Evolutionary conservation across 768 basidiomycete genomes (phyloP), one percentile per base, ranked within the genome.

Genomic region (Mycena capillaripes): DNA sequence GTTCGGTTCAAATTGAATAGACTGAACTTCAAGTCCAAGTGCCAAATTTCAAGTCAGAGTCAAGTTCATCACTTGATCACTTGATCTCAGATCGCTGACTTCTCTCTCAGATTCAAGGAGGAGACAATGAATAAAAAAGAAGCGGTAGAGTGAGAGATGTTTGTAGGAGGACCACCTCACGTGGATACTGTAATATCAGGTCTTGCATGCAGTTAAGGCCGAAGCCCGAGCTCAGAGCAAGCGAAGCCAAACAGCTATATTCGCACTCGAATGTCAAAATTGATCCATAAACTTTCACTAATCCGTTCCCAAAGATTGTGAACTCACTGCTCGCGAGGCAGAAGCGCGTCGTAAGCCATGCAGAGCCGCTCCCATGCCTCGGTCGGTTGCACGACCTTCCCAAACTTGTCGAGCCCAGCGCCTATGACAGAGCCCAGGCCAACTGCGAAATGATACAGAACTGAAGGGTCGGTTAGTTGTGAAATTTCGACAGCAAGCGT

Each of bases 401-500:
- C 66, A 36, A 71, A 55, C 29, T 53, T 46, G 32, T 71, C 72
- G 3, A 58, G 38, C 17, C 55, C 70, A 32, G 72, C 70, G 29
- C 65, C 72, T 65, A 79, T 76, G 32, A 77, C 75, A 17, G 77
- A 73, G 30, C 72, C 77, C 32, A 79, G 71, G 36, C 78, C 78
- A 5, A 66, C 76, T 29, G 57, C 64, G 68, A 75, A 65, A 50
- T 78, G 76, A 65, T 70, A 78, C 72, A 78, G 72, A 59, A 78
- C 66, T 60, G 17, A 27, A 32, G 25, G 27, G 30, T 64, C 29
- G 59, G 48, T 69, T 32, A 64, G 52, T 25, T 55, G 27, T 46
- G 23, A 25, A 48, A 11, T 36, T 34, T 44, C 21, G 21, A 34
- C 38, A 48, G 16, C 38, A 46, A 50, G 34, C n/a, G 44, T n/a